A percentile compares a stretch with the other conserved stretches of the same genome.
These are phyloP conservation scores for Penicillium alfredii DNA, from an alignment of 495 filamentous ascomycete species.

Conservation along the genomic window DNA sequence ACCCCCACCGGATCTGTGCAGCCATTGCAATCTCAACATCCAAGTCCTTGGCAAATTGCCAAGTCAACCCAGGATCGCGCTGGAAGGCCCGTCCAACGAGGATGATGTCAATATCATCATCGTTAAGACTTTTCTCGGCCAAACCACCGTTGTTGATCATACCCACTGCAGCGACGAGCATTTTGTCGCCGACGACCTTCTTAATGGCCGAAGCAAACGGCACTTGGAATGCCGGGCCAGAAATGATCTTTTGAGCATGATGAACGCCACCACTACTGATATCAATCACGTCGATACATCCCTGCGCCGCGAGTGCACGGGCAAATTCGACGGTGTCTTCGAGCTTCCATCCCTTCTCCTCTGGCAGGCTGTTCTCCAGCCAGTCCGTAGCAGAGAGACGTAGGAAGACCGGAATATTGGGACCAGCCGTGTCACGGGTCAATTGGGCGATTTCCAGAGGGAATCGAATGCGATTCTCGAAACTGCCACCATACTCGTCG, in stretches of 20 bases:
- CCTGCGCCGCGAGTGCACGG: conserved; percentile 46
- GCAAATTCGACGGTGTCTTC: conserved; percentile 52
- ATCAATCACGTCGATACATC: conserved; percentile 62
- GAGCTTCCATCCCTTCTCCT: conserved; percentile 51
- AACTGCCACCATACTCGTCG: conserved; percentile 59
- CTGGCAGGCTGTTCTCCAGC: conserved; percentile 45
- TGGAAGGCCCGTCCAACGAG: conserved; percentile 63
- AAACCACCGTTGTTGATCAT: conserved; percentile 54
- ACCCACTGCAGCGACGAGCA: conserved; percentile 58
- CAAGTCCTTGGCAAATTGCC: conserved; percentile 64
- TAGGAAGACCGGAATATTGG: conserved; percentile 61
- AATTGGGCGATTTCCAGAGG: conserved; percentile 54
- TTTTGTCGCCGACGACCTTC: conserved; percentile 55
- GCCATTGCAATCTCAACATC: conserved; percentile 55
- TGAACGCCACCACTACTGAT: conserved; percentile 58
- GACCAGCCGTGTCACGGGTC: conserved; percentile 47
- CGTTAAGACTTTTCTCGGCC: conserved; percentile 53
- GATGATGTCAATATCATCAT: conserved; percentile 55
- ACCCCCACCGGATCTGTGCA: conserved; percentile 61
- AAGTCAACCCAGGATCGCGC: conserved; percentile 63
- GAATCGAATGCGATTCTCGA: conserved; percentile 59
- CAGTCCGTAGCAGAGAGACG: conserved; percentile 60
- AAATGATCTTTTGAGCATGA: conserved; percentile 52
- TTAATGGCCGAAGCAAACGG: conserved; percentile 58
- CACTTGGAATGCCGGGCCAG: conserved; percentile 58